Percentiles rank a stretch among this genome's conserved stretches.
phyloP scores from a whole-genome alignment of 2,329 filamentous ascomycete genomes.

The Xylariomycetidae sp. region DNA sequence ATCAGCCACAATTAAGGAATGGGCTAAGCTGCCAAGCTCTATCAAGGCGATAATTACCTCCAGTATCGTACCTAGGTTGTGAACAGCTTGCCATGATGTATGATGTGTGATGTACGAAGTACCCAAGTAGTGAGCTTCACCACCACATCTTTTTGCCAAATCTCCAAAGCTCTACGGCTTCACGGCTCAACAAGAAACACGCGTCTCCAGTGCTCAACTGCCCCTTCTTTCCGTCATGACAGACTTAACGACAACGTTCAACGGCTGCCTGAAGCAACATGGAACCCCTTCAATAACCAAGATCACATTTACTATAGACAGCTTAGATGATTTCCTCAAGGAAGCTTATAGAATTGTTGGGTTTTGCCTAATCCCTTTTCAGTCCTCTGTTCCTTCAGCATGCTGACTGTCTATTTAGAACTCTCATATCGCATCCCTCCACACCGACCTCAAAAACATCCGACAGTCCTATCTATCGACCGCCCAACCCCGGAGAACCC shows the following conservation, averaged over 20 bases:
- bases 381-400: too few species aligned
- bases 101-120: too few species aligned
- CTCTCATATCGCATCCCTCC: constrained; percentile 75
- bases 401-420: too few species aligned
- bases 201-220: too few species aligned
- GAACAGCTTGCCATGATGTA: too few species aligned
- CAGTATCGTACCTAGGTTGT: too few species aligned
- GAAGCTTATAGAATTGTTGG: constrained; percentile 89
- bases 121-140: too few species aligned
- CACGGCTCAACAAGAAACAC: constrained; percentile 6
- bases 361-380: too few species aligned
- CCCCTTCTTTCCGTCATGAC: constrained; percentile 34
- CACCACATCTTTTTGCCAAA: too few species aligned
- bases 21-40: too few species aligned
- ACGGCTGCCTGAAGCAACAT: constrained; percentile 60
- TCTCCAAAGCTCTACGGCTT: neutral
- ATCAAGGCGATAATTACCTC: too few species aligned
- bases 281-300: constrained; percentile 47
- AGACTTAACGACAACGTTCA: constrained; percentile 65
- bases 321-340: constrained; percentile 81
- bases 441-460: constrained; percentile 74
- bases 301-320: constrained; percentile 39
- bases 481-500: constrained; percentile 56
- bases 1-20: too few species aligned
- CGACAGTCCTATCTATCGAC: constrained; percentile 90